Evolutionary conservation across 139 green algal species (phyloP).

Genomic region (Coelastrella sp.): DNA sequence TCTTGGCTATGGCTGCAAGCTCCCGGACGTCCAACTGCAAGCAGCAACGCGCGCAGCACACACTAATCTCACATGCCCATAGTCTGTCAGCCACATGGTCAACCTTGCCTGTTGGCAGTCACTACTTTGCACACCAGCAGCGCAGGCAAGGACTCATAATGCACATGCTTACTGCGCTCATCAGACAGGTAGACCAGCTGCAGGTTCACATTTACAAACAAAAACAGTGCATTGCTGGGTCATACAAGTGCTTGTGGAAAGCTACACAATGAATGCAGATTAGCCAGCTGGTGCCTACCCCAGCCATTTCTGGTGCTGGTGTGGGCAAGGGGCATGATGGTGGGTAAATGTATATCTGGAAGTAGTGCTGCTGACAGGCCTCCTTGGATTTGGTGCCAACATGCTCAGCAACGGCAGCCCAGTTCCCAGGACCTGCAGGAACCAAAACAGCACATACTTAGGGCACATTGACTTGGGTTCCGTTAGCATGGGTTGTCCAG

Average conservation of each 20-base stretch:
- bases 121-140: too few relatives aligned
- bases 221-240: neutral
- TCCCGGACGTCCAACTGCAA: conserved; percentile 29
- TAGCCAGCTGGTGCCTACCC: conserved; percentile 15
- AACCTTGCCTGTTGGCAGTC: too few relatives aligned
- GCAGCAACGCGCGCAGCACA: neutral
- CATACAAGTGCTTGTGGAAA: neutral
- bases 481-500: neutral
- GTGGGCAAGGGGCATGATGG: conserved; percentile 76
- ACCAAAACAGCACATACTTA: neutral
- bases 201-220: too few relatives aligned
- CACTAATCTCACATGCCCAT: neutral
- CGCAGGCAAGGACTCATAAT: too few relatives aligned
- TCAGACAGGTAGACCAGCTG: neutral
- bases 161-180: too few relatives aligned
- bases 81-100: neutral
- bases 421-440: conserved; percentile 89
- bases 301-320: conserved; percentile 69
- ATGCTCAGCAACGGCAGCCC: conserved; percentile 87
- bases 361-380: conserved; percentile 89
- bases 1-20: conserved; percentile 23
- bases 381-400: conserved; percentile 85
- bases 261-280: neutral
- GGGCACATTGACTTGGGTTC: neutral
- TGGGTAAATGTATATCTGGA: conserved; percentile 83